These are phyloP conservation scores for Alternaria tenuissima DNA, from an alignment of 2,329 filamentous ascomycete genomes.

Conservation along the genomic window DNA sequence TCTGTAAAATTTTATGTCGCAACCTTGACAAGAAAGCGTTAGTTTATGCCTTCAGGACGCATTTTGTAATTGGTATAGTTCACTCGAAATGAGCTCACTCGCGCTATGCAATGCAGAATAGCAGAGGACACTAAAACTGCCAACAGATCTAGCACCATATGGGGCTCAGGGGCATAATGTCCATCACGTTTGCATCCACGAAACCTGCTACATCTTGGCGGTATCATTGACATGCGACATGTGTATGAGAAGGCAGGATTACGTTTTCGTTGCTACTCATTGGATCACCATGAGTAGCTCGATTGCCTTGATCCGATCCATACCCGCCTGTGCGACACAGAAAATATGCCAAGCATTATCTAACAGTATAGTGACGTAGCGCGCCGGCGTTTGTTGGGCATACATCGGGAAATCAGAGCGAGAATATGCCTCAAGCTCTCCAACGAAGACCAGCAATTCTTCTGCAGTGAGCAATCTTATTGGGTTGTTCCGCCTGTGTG, in stretches of 20 bases:
- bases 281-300: neutral
- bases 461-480: neutral
- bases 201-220: neutral
- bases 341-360: neutral
- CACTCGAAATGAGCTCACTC: too few relatives aligned
- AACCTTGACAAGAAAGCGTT: too few relatives aligned
- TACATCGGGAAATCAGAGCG: neutral
- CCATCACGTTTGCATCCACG: neutral
- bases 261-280: neutral
- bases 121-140: neutral
- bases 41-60: too few relatives aligned
- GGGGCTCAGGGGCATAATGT: neutral
- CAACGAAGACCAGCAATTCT: neutral
- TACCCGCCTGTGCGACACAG: neutral
- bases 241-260: neutral
- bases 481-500: neutral
- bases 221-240: neutral
- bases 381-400: slow-evolving; percentile 1
- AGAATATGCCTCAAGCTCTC: neutral
- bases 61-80: too few relatives aligned
- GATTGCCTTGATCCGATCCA: neutral
- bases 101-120: neutral
- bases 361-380: neutral
- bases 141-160: neutral
- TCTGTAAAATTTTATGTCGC: too few relatives aligned